Percentiles rank a stretch among this genome's conserved stretches.
These are phyloP conservation scores for Wickerhamiella vanderwaltii DNA, from an alignment of 805 yeast genomes.

Conservation along the genomic window DNA sequence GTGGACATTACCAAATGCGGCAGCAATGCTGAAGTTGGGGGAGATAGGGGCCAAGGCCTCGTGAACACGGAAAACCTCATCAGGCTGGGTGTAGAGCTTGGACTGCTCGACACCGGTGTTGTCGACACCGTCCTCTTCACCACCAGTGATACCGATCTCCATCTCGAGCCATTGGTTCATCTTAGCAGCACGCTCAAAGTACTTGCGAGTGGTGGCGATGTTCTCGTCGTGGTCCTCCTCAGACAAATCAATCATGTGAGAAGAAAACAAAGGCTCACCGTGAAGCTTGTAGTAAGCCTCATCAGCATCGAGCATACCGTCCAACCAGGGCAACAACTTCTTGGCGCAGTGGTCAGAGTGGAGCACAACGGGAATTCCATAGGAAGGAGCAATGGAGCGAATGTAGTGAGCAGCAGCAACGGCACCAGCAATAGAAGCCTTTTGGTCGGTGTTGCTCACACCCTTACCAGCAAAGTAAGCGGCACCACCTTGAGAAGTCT, in stretches of 20 bases:
- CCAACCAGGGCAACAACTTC: slow-evolving; percentile 96
- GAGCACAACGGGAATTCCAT: slow-evolving; percentile 91
- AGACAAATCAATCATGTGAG: slow-evolving; percentile 96
- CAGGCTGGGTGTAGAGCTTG: slow-evolving; percentile 85
- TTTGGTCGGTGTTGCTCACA: slow-evolving; percentile 83
- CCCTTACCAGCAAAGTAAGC: slow-evolving; percentile 99
- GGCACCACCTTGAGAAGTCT: slow-evolving; percentile 98
- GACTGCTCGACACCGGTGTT: slow-evolving; percentile 86
- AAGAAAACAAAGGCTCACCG: slow-evolving; percentile 95
- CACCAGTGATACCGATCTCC: slow-evolving; percentile 99
- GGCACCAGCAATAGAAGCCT: slow-evolving; percentile 88
- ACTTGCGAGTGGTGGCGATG: slow-evolving; percentile 86
- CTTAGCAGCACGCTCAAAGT: slow-evolving; percentile 88
- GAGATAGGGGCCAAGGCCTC: slow-evolving; percentile 81
- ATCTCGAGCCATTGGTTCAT: slow-evolving; percentile 97
- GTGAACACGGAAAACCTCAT: slow-evolving; percentile 85
- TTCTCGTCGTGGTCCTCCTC: slow-evolving; percentile 95
- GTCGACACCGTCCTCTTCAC: slow-evolving; percentile 99
- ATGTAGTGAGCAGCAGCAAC: slow-evolving; percentile 97
- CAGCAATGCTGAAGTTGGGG: slow-evolving; percentile 98
- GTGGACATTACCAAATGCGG: slow-evolving; percentile 98
- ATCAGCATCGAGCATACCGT: slow-evolving; percentile 94
- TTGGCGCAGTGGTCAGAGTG: slow-evolving; percentile 99
- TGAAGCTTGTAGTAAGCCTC: slow-evolving; percentile 75
- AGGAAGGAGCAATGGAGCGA: slow-evolving; percentile 89